A percentile compares a stretch with the other conserved stretches of the same genome.
Evolutionary conservation across 2,329 filamentous ascomycete genomes (phyloP).

Genomic region (Mycosphaerella sp.): DNA sequence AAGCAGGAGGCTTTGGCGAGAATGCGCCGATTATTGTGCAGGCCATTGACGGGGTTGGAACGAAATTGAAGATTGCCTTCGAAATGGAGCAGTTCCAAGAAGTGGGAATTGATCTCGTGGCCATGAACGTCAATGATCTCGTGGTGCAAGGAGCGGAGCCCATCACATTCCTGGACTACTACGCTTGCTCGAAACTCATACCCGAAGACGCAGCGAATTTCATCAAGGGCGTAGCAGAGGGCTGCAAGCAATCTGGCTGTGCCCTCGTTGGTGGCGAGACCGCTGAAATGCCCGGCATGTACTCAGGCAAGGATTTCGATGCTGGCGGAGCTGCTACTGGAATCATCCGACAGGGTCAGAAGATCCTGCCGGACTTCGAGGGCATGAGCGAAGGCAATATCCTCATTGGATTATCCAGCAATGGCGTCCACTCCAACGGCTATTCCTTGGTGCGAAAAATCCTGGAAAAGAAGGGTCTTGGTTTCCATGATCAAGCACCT

Average conservation of each 20-base stretch:
- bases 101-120: slow-evolving; percentile 92
- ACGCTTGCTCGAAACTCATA: slow-evolving; percentile 83
- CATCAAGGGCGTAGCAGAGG: slow-evolving; percentile 80
- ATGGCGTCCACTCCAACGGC: slow-evolving; percentile 90
- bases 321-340: slow-evolving; percentile 86
- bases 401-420: slow-evolving; percentile 76
- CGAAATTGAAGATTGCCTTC: slow-evolving; percentile 94
- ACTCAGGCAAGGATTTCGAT: slow-evolving; percentile 82
- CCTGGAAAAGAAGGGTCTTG: slow-evolving; percentile 65
- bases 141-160: slow-evolving; percentile 94
- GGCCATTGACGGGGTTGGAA: slow-evolving; percentile 93
- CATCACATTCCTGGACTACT: slow-evolving; percentile 96
- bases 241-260: slow-evolving; percentile 77
- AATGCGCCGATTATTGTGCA: slow-evolving; percentile 78
- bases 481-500: slow-evolving; percentile 66
- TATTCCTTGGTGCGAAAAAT: slow-evolving; percentile 95
- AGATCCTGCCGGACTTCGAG: slow-evolving; percentile 67
- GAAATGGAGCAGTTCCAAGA: slow-evolving; percentile 84
- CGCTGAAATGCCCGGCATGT: slow-evolving; percentile 97
- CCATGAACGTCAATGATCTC: slow-evolving; percentile 98
- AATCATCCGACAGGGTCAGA: slow-evolving; percentile 59
- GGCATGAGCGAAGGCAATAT: slow-evolving; percentile 78
- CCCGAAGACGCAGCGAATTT: slow-evolving; percentile 74
- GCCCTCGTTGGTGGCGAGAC: slow-evolving; percentile 96
- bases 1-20: slow-evolving; percentile 61